A percentile compares a stretch with the other conserved stretches of the same genome.
phyloP scores from a whole-genome alignment of 257 asterid species.

The Scutellaria galericulata region DNA sequence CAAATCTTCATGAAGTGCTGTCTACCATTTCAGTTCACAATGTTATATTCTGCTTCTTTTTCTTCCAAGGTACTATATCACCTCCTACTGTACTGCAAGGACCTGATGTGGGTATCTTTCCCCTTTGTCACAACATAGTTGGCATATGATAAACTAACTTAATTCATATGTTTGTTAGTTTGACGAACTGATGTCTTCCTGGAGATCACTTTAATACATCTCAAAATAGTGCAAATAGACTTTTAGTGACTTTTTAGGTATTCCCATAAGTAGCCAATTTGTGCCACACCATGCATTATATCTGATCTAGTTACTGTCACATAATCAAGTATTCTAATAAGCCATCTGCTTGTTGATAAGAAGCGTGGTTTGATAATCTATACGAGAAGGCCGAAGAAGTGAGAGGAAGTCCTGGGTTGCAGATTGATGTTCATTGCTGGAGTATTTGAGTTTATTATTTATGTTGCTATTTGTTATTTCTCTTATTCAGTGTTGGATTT shows the following conservation, averaged over 20 bases:
- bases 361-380: no score
- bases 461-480: no score
- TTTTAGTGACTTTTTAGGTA: neutral
- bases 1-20: no score
- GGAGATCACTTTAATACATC: neutral
- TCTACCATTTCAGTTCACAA: no score
- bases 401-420: no score
- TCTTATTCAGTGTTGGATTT: no score
- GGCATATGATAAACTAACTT: neutral
- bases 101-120: neutral
- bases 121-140: neutral
- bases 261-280: neutral
- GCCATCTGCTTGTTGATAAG: neutral
- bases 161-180: neutral
- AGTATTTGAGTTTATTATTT: no score
- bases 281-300: neutral
- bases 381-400: no score
- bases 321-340: neutral
- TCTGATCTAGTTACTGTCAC: neutral
- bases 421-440: no score
- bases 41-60: neutral
- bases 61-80: neutral
- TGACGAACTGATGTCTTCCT: neutral
- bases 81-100: neutral
- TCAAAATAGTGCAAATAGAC: neutral